A percentile compares a stretch with the other conserved stretches of the same genome.
Conservation (phyloP, 768 basidiomycete species). For the Coprinellus micaceus region DNA sequence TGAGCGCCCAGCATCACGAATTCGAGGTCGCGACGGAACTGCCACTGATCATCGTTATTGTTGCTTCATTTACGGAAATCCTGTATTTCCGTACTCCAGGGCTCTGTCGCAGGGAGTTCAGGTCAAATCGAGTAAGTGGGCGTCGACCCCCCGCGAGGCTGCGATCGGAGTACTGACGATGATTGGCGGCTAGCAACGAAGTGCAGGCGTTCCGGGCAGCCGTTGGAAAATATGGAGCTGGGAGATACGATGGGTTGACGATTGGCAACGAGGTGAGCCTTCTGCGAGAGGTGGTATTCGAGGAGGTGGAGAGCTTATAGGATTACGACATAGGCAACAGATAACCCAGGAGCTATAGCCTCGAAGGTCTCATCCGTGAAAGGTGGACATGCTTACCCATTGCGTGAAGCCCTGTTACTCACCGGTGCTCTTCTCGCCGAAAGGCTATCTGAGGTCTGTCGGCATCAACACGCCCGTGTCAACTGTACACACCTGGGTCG, state of each 20-base stretch:
- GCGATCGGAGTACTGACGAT: not conserved
- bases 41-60: not conserved
- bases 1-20: slow-evolving; percentile 12
- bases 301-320: too few relatives aligned
- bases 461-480: slow-evolving; percentile 34
- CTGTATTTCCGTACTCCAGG: slow-evolving; percentile 19
- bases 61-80: not conserved
- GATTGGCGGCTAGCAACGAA: slow-evolving; percentile 29
- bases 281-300: too few relatives aligned
- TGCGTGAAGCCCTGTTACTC: not conserved
- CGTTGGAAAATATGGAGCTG: slow-evolving; percentile 28
- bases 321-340: too few relatives aligned
- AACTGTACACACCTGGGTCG: slow-evolving; percentile 37
- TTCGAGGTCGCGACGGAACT: not conserved
- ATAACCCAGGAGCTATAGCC: slow-evolving; percentile 30
- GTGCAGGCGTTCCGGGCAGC: slow-evolving; percentile 32
- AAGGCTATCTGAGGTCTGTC: slow-evolving; percentile 30
- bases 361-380: slow-evolving; percentile 33
- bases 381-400: slow-evolving; percentile 20
- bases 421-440: not conserved
- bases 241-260: slow-evolving; percentile 31
- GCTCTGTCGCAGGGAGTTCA: slow-evolving; percentile 25
- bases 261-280: too few relatives aligned
- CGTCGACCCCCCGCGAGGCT: not conserved
- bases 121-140: slow-evolving; percentile 27